Evolutionary conservation across 164 flowering plant genomes (phyloP).

Genomic region (Berberis thunbergii): DNA sequence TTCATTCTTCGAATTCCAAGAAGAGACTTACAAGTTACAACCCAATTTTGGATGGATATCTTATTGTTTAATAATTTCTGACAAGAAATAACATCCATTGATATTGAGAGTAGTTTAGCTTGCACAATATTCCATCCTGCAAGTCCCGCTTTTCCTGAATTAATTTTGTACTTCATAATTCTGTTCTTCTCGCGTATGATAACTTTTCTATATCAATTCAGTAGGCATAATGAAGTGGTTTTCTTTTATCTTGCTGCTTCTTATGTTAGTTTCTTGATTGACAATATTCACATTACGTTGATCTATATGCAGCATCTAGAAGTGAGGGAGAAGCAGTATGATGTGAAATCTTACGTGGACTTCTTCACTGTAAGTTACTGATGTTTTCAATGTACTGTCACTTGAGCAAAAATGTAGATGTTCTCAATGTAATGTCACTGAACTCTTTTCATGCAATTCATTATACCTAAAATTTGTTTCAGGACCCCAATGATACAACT

Average conservation of each 20-base stretch:
- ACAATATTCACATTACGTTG: slow-evolving; percentile 7
- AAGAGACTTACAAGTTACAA: no score
- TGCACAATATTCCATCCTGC: no score
- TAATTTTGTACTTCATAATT: not conserved
- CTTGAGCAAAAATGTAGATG: not conserved
- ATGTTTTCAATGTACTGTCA: not conserved
- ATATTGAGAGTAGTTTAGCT: no score
- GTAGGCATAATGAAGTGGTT: slow-evolving; percentile 1
- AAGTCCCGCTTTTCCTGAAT: not conserved
- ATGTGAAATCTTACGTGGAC: slow-evolving; percentile 66
- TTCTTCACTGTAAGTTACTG: slow-evolving; percentile 64
- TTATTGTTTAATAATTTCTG: no score
- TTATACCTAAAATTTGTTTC: slow-evolving; percentile 10
- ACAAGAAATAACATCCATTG: no score
- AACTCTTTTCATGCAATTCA: not conserved
- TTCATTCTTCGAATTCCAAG: no score
- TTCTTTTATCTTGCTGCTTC: not conserved
- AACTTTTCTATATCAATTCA: not conserved
- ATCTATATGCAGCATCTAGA: slow-evolving; percentile 58
- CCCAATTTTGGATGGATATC: no score
- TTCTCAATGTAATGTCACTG: not conserved
- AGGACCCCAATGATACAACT: slow-evolving; percentile 45
- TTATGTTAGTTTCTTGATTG: not conserved
- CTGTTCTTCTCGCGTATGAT: not conserved
- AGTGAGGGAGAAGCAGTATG: slow-evolving; percentile 97